Base-by-base conservation (phyloP, 345 rosid genomes). In the Salix dunnii region DNA sequence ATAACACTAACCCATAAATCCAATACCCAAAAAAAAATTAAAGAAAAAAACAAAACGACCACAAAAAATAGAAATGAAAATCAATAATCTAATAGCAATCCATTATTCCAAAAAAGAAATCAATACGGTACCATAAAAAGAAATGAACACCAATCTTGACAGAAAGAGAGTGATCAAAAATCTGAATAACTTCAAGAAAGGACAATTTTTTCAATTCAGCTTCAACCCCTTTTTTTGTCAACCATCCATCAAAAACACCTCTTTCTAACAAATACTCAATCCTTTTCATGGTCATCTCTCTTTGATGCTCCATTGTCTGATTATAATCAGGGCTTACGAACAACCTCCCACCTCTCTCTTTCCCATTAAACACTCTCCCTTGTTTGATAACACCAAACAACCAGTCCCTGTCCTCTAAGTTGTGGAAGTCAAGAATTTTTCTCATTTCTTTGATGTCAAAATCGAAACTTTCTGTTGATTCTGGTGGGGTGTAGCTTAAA, bases 281-380 rank as follows among this genome's bases (percentile, higher is more conserved):
- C 79, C 98, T 83, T 74, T 71, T 89, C 98, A 86, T 82, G 0
- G 97, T 95, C 74, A 91, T 85, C 87, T 93, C 97, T 12, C 99
- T 81, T 80, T 95, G 99, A 70, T 91, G 97, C 86, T 91, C 99
- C 97, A 87, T 95, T 36, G 97, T 74, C 87, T 93, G 98, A 82
- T 93, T 93, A 66, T 83, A 93, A 76, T 93, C 96, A 10, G 98
- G 93, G 49, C 79, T 71, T 64, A 90, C 88, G 72, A 86, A 95
- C n/a, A 95, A 78, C 84, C 82, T 87, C 58, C 91, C 96, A 25
- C 96, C 99, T 51, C 83, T 81, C 76, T 83, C 80, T 46, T 77
- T 82, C n/a, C 91, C 93, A 79, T 91, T 91, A 81, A 95, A 95
- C 77, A 91, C 65, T 78, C 83, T 82, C 87, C 89, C 86, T 86